phyloP scores from a whole-genome alignment of 148 eudicot species.

The Cornus suecica region DNA sequence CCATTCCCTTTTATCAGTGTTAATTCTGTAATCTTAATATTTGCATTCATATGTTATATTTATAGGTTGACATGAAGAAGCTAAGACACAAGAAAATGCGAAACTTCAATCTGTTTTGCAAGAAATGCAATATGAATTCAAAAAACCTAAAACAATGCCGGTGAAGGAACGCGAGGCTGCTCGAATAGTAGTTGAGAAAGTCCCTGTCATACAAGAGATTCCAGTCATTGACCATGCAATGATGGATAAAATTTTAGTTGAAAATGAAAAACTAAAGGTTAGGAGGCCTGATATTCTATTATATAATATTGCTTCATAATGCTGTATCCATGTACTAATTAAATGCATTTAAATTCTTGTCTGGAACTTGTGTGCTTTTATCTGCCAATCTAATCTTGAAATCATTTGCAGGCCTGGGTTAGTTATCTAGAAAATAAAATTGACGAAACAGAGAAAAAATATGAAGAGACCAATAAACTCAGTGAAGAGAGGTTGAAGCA shows the following conservation, averaged over 20 bases:
- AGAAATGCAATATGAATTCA: conserved; percentile 71
- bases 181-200: conserved; percentile 57
- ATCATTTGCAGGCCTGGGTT: conserved; percentile 59
- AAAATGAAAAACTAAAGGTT: conserved; percentile 93
- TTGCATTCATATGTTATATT: background rate
- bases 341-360: background rate
- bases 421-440: conserved; percentile 77
- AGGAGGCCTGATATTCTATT: conserved; percentile 8
- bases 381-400: conserved; percentile 10
- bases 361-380: background rate
- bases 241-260: conserved; percentile 69
- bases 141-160: conserved; percentile 70
- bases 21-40: background rate
- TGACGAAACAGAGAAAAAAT: conserved; percentile 88
- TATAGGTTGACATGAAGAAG: conserved; percentile 89
- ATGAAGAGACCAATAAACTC: conserved; percentile 81
- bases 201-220: conserved; percentile 81
- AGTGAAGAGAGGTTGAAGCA: conserved; percentile 94
- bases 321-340: background rate
- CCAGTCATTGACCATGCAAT: conserved; percentile 69
- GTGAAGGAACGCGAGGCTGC: conserved; percentile 66
- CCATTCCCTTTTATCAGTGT: conserved; percentile 9
- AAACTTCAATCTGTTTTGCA: conserved; percentile 69
- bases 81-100: conserved; percentile 77
- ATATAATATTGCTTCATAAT: conserved; percentile 7